Base-by-base conservation (phyloP, 176 grass and related monocot genomes). In the Phragmites australis region DNA sequence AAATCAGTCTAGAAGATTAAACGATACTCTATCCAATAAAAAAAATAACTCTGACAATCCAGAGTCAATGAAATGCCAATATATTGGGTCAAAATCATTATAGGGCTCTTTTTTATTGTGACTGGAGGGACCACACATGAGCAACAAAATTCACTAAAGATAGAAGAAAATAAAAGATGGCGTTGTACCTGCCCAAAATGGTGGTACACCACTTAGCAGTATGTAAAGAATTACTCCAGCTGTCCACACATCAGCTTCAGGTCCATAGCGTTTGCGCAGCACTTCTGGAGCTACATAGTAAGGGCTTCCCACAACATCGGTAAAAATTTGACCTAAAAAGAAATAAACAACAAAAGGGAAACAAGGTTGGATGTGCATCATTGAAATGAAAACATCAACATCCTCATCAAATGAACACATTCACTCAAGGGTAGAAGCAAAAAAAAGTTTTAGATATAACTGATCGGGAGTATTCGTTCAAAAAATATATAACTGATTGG, bases 271-370 rank as follows among this genome's bases (percentile, higher is more conserved):
- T 69, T 93, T 97, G 77, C 83, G 74, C 48, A 97, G 29, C 73
- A 97, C 93, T 82, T 97, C 93, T 21, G 93, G 93, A 45, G 93
- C 93, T 9, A 97, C 93, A 74, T 97, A 97, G 62, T 97, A 97
- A 42, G 93, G 93, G 68, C 93, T 97, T 65, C 93, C 93, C 8
- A 97, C 93, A 19, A 93, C 93, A 80, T 97, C 90, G 42, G 83
- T 87, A 71, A 97, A 97, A 70, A 97, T 71, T 73, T 97, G 93
- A 76, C 88, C 93, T 97, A 34, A 51, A 87, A 70, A 81, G 30
- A 55, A 32, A 72, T 10, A 50, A 81, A 74, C 12, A 83, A 56
- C 50, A 48, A 54, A 70, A 27, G 19, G 15, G 7, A 65, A 51
- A 23, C n/a, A 25, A 16, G 21, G 60, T 41, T 17, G 52, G 2